Evolutionary conservation across 129 eudicot species (phyloP), one percentile per base, ranked within the genome.

Genomic region (Lonicera japonica): DNA sequence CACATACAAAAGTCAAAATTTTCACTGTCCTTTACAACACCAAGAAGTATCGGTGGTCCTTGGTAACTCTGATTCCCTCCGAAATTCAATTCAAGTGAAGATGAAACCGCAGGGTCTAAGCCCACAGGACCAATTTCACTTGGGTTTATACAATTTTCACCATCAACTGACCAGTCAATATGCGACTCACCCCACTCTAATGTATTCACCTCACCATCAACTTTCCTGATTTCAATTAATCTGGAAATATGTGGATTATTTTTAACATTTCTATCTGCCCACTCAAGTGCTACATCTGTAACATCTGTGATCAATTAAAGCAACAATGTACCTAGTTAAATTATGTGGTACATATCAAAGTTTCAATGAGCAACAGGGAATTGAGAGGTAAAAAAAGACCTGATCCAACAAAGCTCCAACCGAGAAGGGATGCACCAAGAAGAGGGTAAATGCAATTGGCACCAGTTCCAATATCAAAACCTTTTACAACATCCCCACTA

Each of bases 391-490:
- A 25, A 29, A 15, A 25, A 71, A 59, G 69, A 91, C 99, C 96
- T 51, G 99, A 76, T 45, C 89, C 99, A 64, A 94, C 95, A 70
- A 88, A 94, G 54, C 74, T 88, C 99, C 99, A 94, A 58, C 96
- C 96, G 59, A 88, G 90, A 66, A 88, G 81, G 48, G 99, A 94
- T 53, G 95, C 89, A 70, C 99, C 96, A 47, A 88, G 96, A 72
- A 94, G 95, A 51, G 99, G 99, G 79, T 94, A 94, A 29, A 94
- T 85, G 60, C 99, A 94, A 72, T 94, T 94, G 34, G 96, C 96
- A 36, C 99, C 99, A 25, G 99, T 88, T 53, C 96, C 96, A 56
- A 94, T 85, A 75, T 94, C 96, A 74, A 94, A 79, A 66, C 99
- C 99, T 71, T 73, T 87, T 18, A 71, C 61, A 55, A 58, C 53